A percentile compares a stretch with the other conserved stretches of the same genome.
phyloP scores from a whole-genome alignment of 306 rosid species.

The Rosa chinensis region DNA sequence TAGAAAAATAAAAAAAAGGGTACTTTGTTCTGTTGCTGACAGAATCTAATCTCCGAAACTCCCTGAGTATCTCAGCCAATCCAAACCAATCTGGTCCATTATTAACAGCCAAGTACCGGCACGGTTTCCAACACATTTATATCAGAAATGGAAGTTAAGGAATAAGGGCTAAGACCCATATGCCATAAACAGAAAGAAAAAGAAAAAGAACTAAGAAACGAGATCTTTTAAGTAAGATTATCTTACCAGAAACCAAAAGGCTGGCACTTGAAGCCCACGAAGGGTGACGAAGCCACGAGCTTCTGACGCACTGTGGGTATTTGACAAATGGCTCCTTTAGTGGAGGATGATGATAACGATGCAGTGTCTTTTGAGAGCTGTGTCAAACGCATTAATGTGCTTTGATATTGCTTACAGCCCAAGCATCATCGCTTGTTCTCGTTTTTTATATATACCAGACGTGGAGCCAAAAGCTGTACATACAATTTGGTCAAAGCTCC shows the following conservation, averaged over 20 bases:
- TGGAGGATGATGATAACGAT: background rate
- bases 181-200: background rate
- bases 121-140: background rate
- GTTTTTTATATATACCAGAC: background rate
- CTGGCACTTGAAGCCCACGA: background rate
- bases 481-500: background rate
- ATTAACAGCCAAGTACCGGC: background rate
- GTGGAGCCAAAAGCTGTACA: background rate
- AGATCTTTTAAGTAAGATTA: background rate
- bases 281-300: background rate
- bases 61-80: background rate
- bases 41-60: conserved; percentile 7
- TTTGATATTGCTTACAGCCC: conserved; percentile 8
- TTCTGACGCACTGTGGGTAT: background rate
- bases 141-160: background rate
- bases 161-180: background rate
- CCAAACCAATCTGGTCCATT: background rate
- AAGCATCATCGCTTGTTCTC: background rate
- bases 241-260: background rate
- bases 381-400: background rate
- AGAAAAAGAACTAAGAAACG: background rate
- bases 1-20: background rate
- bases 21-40: conserved; percentile 4
- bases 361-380: background rate
- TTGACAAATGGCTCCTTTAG: background rate